Evolutionary conservation across 345 rosid genomes (phyloP).

Genomic region (Pistacia integerrima): DNA sequence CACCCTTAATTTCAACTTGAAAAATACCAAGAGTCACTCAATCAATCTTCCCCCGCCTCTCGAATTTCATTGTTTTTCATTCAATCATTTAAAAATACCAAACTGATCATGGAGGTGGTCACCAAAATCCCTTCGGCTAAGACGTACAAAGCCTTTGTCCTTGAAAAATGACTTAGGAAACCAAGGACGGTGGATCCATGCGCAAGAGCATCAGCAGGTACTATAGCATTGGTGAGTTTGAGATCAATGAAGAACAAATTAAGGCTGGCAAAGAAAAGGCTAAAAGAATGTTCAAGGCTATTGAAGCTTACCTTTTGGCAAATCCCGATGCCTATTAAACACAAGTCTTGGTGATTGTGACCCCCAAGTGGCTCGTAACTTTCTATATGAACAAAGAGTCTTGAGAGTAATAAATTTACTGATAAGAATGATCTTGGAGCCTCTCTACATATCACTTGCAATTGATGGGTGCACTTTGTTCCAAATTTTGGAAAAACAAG

Average conservation of each 20-base stretch:
- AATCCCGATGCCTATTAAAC: conserved; percentile 36
- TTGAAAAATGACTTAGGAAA: conserved; percentile 30
- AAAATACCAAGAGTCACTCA: not conserved
- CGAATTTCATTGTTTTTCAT: not conserved
- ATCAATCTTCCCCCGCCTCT: not conserved
- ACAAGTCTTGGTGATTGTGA: not conserved
- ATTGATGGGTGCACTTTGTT: too few species aligned
- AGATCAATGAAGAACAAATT: conserved; percentile 32
- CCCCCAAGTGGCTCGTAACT: not conserved
- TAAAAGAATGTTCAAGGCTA: conserved; percentile 26
- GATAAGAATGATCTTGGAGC: too few species aligned
- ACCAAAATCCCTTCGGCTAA: conserved; percentile 15
- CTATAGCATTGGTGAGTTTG: conserved; percentile 19
- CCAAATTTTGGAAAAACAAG: too few species aligned
- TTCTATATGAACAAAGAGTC: too few species aligned
- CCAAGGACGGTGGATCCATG: conserved; percentile 39
- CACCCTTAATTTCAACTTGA: not conserved
- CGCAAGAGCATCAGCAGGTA: conserved; percentile 35
- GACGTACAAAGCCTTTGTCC: conserved; percentile 23
- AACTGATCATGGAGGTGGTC: not conserved
- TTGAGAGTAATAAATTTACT: too few species aligned
- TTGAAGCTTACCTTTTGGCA: conserved; percentile 43
- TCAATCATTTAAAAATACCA: not conserved
- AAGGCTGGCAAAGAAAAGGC: conserved; percentile 30
- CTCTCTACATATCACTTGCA: too few species aligned